Evolutionary conservation across 352 stramenopile genomes (phyloP), one percentile per base, ranked within the genome.

Genomic region (Globisporangium orthogonon): DNA sequence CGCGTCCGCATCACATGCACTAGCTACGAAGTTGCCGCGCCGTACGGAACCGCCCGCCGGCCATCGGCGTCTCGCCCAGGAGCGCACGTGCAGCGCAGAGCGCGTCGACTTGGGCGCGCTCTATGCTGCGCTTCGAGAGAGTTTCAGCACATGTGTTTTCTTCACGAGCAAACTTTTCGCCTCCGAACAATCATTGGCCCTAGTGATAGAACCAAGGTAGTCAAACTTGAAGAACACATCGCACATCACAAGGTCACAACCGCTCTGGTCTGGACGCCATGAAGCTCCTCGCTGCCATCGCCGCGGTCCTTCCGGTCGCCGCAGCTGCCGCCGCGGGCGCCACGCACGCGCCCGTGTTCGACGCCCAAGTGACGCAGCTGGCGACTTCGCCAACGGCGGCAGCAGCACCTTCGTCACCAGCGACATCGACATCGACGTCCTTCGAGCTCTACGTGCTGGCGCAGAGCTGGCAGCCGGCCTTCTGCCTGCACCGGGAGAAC

Each of bases 371-470:
- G 43, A 48, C 6, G 2, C 17, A 13, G 6, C 43, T 48, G 17
- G 37, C 37, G 37, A 10, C 37, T 17, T 17, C 37, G 2, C 6
- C 33, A 37, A 5, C 10, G 6, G 33, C 10, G 1, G 23, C 23
- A 23, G 23, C 23, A 23, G 23, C 23, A 23, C 23, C 23, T 23
- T 17, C 37, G 11, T 4, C 37, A 43, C 15, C 18, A 23, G 41
- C 15, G 15, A 6, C 41, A n/a, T 9, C 41, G 17, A 9, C 15
- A 6, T 15, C 17, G 43, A 15, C 43, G 43, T n/a, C 43, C 40
- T 94, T 91, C 58, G 82, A 96, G 58, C 88, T 96, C 43, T 97
- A 96, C 71, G 86, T 97, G 47, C 76, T 97, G 51, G 87, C 89
- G 50, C 86, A 95, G 68, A 95, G 83, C 64, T 97, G 89, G 89